Evolutionary conservation across 768 basidiomycete species (phyloP), one percentile per base, ranked within the genome.

Genomic region (Gelatoporia subvermispora): DNA sequence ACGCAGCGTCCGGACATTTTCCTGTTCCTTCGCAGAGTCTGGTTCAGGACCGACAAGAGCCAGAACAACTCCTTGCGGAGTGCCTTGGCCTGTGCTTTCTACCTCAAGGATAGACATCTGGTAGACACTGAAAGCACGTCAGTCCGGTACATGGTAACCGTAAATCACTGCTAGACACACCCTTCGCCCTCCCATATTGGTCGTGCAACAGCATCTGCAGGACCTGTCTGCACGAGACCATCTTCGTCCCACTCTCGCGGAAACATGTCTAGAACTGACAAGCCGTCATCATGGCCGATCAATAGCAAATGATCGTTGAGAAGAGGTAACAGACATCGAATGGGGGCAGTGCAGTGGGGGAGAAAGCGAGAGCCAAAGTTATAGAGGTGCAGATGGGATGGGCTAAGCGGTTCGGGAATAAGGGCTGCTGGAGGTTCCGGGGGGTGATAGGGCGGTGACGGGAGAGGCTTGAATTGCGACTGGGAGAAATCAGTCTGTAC

Each of bases 311-410:
- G 72, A 52, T 86, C 79, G 17, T 75, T 75, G 35, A 79, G 68
- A 18, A 93, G 60, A 8, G 90, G 88, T 25, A 93, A 73, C 10
- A 91, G 63, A 64, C 85, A 85, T 47, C 82, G 79, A 51, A 93
- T 92, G 25, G 77, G 87, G 0, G 78, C 73, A 2, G 78, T 85
- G 15, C 88, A 69, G 58, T 93, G 90, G 10, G 90, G 89, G 28
- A 93, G 71, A 62, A 93, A 93, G 15, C 89, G 78, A 17, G 89
- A 92, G 18, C 90, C 90, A 61, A 93, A 91, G 36, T 87, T 78
- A 57, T 84, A 83, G 42, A 92, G 64, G 52, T 76, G 76, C 18
- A 90, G 67, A 57, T 82, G 86, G 1, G 77, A 81, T 0, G 88
- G 85, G 15, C 64, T 62, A n/a, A 79, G 70, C 18, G 55, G 67